Evolutionary conservation across 2,329 filamentous ascomycete genomes (phyloP).

Genomic region (Arthrinium puccinioides): DNA sequence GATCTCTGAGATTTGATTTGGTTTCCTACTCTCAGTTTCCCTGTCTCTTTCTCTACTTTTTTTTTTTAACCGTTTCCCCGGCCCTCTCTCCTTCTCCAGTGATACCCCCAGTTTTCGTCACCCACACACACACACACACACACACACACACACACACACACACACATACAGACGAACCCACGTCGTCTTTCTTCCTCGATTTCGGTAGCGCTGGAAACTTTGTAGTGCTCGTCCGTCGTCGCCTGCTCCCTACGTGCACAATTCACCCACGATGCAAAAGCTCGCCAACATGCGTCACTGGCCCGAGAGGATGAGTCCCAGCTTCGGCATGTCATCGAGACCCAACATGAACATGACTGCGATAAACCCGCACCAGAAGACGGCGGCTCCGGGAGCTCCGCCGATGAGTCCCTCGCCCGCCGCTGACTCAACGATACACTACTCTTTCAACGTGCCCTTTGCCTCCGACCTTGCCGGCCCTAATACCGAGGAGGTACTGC

Average conservation of each 20-base stretch:
- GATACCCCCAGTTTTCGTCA: slow-evolving; percentile 14
- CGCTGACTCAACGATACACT: slow-evolving; percentile 73
- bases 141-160: too few species aligned
- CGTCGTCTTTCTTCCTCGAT: too few species aligned
- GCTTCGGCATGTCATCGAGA: slow-evolving; percentile 54
- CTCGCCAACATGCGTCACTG: slow-evolving; percentile 66
- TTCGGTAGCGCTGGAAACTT: too few species aligned
- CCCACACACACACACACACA: too few species aligned
- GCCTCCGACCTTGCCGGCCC: slow-evolving; percentile 86
- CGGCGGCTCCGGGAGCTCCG: slow-evolving; percentile 40
- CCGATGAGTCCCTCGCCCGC: slow-evolving; percentile 61
- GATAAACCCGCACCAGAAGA: slow-evolving; percentile 52
- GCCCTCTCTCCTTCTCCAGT: slow-evolving; percentile 13
- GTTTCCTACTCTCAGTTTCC: slow-evolving; percentile 9
- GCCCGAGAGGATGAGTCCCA: slow-evolving; percentile 63
- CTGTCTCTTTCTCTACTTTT: slow-evolving; percentile 11
- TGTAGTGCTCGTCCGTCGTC: background rate
- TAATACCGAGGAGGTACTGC: slow-evolving; percentile 88
- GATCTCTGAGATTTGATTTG: slow-evolving; percentile 6
- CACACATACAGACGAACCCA: too few species aligned
- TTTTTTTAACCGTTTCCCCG: slow-evolving; percentile 10
- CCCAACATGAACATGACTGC: slow-evolving; percentile 48
- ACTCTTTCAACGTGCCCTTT: slow-evolving; percentile 97
- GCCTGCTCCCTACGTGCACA: background rate
- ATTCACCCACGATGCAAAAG: slow-evolving; percentile 55